These are phyloP conservation scores for Evansstolkia leycettana DNA, from an alignment of 495 filamentous ascomycete species.

Conservation along the genomic window DNA sequence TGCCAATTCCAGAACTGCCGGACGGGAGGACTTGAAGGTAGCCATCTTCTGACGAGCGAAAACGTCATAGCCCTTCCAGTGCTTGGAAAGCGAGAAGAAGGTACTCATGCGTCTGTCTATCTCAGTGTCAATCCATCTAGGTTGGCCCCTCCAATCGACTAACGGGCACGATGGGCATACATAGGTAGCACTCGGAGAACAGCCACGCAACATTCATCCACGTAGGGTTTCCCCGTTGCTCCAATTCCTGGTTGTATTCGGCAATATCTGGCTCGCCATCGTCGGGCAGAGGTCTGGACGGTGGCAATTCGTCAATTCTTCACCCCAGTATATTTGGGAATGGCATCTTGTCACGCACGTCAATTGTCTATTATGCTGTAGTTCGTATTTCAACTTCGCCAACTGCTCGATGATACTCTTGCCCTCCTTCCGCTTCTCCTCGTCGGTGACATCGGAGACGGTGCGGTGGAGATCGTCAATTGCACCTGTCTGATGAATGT, in stretches of 20 bases:
- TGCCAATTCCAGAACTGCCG: conserved; percentile 83
- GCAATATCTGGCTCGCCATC: conserved; percentile 69
- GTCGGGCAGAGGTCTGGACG: conserved; percentile 58
- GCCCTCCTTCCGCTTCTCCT: conserved; percentile 61
- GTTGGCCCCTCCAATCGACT: too few species aligned
- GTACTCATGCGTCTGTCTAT: conserved; percentile 58
- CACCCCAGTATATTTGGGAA: too few species aligned
- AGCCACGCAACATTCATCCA: conserved; percentile 87
- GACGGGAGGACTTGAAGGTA: conserved; percentile 86
- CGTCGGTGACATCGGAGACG: conserved; percentile 37
- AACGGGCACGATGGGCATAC: conserved; percentile 39
- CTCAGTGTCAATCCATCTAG: conserved; percentile 9
- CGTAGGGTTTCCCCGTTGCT: conserved; percentile 54
- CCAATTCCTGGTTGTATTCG: conserved; percentile 80
- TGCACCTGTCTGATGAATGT: conserved; percentile 61
- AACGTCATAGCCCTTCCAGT: conserved; percentile 90
- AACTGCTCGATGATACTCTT: conserved; percentile 74
- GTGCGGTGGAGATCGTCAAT: conserved; percentile 88
- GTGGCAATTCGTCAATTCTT: too few species aligned
- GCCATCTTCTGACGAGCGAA: conserved; percentile 85
- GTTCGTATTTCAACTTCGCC: conserved; percentile 81
- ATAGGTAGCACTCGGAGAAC: conserved; percentile 88
- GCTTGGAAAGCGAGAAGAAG: conserved; percentile 59
- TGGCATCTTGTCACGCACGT: conserved; percentile 46
- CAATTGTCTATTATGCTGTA: conserved; percentile 78